Evolutionary conservation across 371 early-diverging fungal genomes (phyloP), one percentile per base, ranked within the genome.

Genomic region (Mortierella sp.): DNA sequence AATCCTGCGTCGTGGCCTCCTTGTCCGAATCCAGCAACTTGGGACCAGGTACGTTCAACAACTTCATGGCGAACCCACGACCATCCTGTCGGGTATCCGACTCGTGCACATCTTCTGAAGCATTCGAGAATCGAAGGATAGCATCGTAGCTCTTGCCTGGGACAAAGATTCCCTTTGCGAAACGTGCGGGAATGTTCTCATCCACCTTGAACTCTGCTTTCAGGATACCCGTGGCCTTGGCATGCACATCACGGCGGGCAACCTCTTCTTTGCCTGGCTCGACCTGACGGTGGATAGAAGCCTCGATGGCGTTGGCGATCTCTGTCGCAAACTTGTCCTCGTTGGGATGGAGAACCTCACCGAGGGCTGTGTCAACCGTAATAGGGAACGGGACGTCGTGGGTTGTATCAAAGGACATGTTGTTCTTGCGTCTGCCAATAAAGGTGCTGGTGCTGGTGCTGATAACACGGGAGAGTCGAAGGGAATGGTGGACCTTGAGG

Each of bases 121-220:
- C 73, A 38, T 72, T 72, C 10, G 73, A 72, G 39, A 72, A 23
- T 13, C 73, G 60, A 27, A 67, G 10, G 14, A 67, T 46, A 12
- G 67, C 63, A 14, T 67, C 67, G 45, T 72, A 72, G n/a, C 34
- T 50, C 60, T 67, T 72, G 7, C 73, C 73, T 0, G 73, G 73
- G 58, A 72, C 28, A 60, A 72, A 72, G 60, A 67, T 19, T 1
- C 73, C 73, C 34, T 67, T 62, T 26, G 63, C 64, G 8, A 67
- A 51, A 24, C 59, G 51, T 8, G 50, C 54, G 1, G 73, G 73
- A 43, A 72, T 55, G 31, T 60, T 39, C 42, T 72, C 67, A 23
- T 67, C 42, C 47, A 72, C 64, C n/a, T 42, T 58, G 64, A 72
- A 67, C 13, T 47, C 14, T 31, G 64, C 73, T n/a, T 41, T 53